Percentiles rank a stretch among this genome's conserved stretches.
These are phyloP conservation scores for Kalmanozyma brasiliensis DNA, from an alignment of 1,284 basidiomycete genomes.

Conservation along the genomic window DNA sequence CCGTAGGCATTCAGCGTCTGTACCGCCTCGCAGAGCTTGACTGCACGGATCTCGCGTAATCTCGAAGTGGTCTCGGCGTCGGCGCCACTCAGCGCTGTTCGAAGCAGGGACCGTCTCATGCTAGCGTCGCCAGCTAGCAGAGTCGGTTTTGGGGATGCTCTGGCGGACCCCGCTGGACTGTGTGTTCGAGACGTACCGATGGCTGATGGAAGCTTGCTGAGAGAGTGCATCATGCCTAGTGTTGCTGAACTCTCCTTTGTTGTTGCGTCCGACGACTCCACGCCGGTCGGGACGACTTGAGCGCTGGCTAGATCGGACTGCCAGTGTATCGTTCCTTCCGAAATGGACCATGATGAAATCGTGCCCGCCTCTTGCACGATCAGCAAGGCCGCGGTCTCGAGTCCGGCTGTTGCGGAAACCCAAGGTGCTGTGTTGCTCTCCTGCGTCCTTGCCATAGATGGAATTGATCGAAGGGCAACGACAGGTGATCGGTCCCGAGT, in stretches of 20 bases:
- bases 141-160: slow-evolving; percentile 31
- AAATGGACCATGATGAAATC: slow-evolving; percentile 39
- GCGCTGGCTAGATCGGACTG: slow-evolving; percentile 30
- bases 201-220: slow-evolving; percentile 30
- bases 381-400: slow-evolving; percentile 19
- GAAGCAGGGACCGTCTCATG: slow-evolving; percentile 32
- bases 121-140: slow-evolving; percentile 18
- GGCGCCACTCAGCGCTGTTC: slow-evolving; percentile 18
- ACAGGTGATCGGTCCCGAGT: slow-evolving; percentile 37
- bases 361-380: slow-evolving; percentile 44
- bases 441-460: not conserved
- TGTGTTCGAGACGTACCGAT: slow-evolving; percentile 34
- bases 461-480: slow-evolving; percentile 34
- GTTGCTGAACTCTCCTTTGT: slow-evolving; percentile 13
- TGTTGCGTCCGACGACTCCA: slow-evolving; percentile 9
- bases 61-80: slow-evolving; percentile 16
- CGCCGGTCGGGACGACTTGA: not conserved
- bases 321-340: slow-evolving; percentile 34
- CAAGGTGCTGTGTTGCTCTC: not conserved
- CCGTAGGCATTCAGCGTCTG: slow-evolving; percentile 11
- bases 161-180: slow-evolving; percentile 34
- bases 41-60: slow-evolving; percentile 23
- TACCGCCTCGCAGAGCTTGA: slow-evolving; percentile 15
- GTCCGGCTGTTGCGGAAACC: not conserved
- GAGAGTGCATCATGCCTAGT: slow-evolving; percentile 28